Evolutionary conservation across 2,329 filamentous ascomycete genomes (phyloP), one percentile per base, ranked within the genome.

Genomic region (Pyricularia sp.): DNA sequence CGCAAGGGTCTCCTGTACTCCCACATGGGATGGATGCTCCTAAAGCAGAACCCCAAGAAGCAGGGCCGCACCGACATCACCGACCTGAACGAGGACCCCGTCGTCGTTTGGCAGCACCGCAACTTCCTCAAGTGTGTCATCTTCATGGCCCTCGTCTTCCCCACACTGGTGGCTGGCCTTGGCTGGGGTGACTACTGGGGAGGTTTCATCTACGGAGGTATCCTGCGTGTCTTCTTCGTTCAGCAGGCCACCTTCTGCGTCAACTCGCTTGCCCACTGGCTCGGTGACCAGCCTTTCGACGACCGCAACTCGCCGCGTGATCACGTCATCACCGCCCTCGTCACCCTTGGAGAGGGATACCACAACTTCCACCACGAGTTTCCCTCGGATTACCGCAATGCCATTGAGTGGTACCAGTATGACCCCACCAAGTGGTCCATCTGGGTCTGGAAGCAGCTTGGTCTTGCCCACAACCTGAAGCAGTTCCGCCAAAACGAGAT

Each of bases 351-450:
- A 66, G 92, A 80, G 81, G 92, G 92, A 33, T 96, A 96, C 83
- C 92, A 96, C 86, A 96, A 96, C 86, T 96, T 96, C 86, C 92
- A 96, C 82, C 92, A 96, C 85, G 92, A 96, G 80, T 96, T 96
- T 82, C 93, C 93, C 68, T 94, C 92, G 12, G 92, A 96, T 80
- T 96, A 95, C 87, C 92, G 92, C 78, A 96, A 96, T 78, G 92
- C 92, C 71, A 94, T 95, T 74, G 85, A 93, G 80, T 96, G 92
- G 92, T 90, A 89, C 82, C 92, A 96, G 82, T 96, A 96, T 76
- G 92, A 96, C 79, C 92, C 92, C 65, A 96, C 92, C 79, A 96
- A 96, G 84, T 95, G 92, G 92, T 86, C 82, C 77, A 96, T 96
- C 83, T 92, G 89, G 89, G 75, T 84, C 70, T 94, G 91, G 90